Percentiles rank a stretch among this genome's conserved stretches.
Evolutionary conservation across 805 yeast species (phyloP).

Genomic region (Candida pseudoglaebosa): DNA sequence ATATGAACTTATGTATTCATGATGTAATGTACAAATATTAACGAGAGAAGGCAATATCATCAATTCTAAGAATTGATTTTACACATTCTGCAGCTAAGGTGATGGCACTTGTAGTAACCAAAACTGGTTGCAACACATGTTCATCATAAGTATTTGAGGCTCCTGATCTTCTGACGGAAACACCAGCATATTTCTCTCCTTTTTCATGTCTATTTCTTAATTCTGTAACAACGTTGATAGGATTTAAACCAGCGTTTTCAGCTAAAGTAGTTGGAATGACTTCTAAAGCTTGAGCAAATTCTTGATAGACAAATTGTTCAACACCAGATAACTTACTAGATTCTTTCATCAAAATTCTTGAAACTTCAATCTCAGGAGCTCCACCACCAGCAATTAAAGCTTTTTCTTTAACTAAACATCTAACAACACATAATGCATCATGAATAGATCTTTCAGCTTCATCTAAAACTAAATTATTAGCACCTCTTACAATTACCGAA

Average conservation of each 20-base stretch:
- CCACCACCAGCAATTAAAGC: conserved; percentile 98
- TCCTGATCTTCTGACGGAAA: conserved; percentile 89
- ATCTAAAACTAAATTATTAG: conserved; percentile 83
- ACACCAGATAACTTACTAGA: conserved; percentile 73
- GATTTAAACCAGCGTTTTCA: conserved; percentile 91
- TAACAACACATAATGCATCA: conserved; percentile 91
- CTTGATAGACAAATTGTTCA: conserved; percentile 87
- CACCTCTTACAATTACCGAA: conserved; percentile 91
- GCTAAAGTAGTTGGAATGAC: conserved; percentile 92
- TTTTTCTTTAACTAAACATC: conserved; percentile 83
- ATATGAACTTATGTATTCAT: neutral
- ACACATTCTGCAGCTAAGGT: conserved; percentile 95
- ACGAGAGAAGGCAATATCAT: conserved; percentile 85
- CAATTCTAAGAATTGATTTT: conserved; percentile 91
- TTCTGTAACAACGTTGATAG: conserved; percentile 88
- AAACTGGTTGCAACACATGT: conserved; percentile 93
- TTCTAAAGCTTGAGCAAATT: conserved; percentile 87
- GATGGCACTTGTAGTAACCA: conserved; percentile 91
- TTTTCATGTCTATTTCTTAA: conserved; percentile 84
- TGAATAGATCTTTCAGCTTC: conserved; percentile 97
- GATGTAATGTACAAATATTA: conserved; percentile 1
- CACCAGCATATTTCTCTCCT: conserved; percentile 93
- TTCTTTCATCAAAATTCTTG: conserved; percentile 69
- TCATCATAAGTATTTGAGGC: conserved; percentile 89
- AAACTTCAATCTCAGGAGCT: conserved; percentile 91